These are phyloP conservation scores for Periconia digitata DNA, from an alignment of 2,329 filamentous ascomycete genomes.

Conservation along the genomic window DNA sequence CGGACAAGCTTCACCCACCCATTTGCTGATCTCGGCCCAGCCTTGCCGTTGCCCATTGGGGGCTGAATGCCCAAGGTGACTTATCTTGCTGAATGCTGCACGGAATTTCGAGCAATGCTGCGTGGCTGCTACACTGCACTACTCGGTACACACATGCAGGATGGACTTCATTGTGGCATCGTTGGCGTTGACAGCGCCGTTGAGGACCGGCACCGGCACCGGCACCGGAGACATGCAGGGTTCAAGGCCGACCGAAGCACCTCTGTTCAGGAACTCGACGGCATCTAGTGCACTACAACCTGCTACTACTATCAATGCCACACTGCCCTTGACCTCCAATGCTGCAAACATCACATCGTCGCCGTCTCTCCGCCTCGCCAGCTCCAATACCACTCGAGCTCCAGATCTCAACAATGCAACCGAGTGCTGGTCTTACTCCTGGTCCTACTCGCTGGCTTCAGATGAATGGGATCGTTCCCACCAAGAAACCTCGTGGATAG, in stretches of 20 bases:
- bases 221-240: constrained; percentile 1
- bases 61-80: too few species aligned
- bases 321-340: neutral
- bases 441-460: constrained; percentile 1
- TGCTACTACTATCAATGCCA: neutral
- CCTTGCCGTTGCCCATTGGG: too few species aligned
- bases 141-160: too few species aligned
- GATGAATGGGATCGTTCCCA: neutral
- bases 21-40: too few species aligned
- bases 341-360: neutral
- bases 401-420: constrained; percentile 9
- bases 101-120: too few species aligned
- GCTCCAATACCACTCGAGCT: constrained; percentile 1
- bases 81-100: too few species aligned
- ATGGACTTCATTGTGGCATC: constrained; percentile 3
- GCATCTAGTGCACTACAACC: neutral
- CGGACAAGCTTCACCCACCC: too few species aligned
- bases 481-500: neutral
- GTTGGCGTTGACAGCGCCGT: constrained; percentile 2
- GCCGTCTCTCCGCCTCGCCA: constrained; percentile 1
- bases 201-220: neutral
- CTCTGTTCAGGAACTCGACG: constrained; percentile 1
- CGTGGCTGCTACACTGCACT: too few species aligned
- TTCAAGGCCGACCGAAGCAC: constrained; percentile 1
- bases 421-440: constrained; percentile 6